Percentiles rank a stretch among this genome's conserved stretches.
Evolutionary conservation across 805 yeast genomes (phyloP).

Genomic region (Lipomyces chichibuensis): DNA sequence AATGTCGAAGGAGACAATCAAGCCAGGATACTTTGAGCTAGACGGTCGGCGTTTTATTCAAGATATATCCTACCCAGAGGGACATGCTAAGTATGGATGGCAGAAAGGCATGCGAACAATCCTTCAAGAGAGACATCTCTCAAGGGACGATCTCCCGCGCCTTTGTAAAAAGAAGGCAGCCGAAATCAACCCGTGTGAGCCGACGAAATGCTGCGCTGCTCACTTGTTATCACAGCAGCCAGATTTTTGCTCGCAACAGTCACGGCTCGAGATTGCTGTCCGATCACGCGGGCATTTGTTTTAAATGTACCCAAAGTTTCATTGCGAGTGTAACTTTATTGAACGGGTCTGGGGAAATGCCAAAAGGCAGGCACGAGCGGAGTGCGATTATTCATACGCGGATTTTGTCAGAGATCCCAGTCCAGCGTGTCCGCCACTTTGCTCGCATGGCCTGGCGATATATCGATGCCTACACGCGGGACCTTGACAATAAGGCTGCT

Average conservation of each 20-base stretch:
- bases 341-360: constrained; percentile 2
- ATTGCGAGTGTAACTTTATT: not conserved
- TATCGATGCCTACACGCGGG: not conserved
- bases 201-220: not conserved
- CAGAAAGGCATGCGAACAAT: not conserved
- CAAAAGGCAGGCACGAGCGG: not conserved
- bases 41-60: not conserved
- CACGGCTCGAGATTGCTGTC: not conserved
- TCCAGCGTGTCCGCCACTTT: not conserved
- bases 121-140: not conserved
- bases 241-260: not conserved
- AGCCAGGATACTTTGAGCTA: not conserved
- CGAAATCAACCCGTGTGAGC: not conserved
- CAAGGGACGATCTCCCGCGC: not conserved
- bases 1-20: not conserved
- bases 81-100: not conserved
- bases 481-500: not conserved
- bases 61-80: not conserved
- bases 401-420: not conserved
- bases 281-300: not conserved
- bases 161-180: not conserved
- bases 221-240: not conserved
- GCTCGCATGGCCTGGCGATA: too few species aligned
- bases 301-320: not conserved
- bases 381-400: constrained; percentile 42